Base-by-base conservation (phyloP, 2,329 filamentous ascomycete genomes). In the Dryadomyces quercivorus region DNA sequence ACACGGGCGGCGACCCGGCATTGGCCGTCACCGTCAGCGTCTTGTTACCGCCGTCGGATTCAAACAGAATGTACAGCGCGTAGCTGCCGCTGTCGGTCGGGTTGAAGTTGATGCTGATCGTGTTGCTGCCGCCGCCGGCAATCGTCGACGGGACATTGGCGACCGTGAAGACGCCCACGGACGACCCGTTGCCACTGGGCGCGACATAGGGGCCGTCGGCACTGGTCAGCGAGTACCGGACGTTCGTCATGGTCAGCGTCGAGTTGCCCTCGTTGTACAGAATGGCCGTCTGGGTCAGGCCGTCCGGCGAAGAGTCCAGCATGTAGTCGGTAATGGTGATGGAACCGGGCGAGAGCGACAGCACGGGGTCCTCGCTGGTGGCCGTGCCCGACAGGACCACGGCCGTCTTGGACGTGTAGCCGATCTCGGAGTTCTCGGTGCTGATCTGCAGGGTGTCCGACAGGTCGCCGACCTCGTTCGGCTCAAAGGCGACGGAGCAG, bases 261-360 rank as follows among this genome's bases (percentile, higher is more conserved):
- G 66, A 63, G 52, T 75, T 74, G 31, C 79, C 79, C 5, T 70
- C 62, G 58, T 82, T 82, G 56, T 65, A 66, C 43, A 81, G 64
- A 0, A 78, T 63, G 3, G 75, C 63, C 0, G 69, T 72, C 58
- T 79, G 69, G 5, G 67, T 64, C 1, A 69, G 63, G 1, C 68
- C 71, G 2, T 66, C 64, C 6, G 64, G 54, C 3, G 68, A 65
- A 0, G 68, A 62, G 0, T 73, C 75, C 1, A 72, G 68, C 34
- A 81, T 70, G 2, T 77, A 67, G 10, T 73, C 70, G 3, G 69
- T 67, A 59, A 81, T 82, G 0, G 72, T 70, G 5, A 82, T 59
- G 0, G 69, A 69, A 9, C 70, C 68, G 0, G 79, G 77, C 2
- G 68, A 71, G 16, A 81, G 61, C 0, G 67, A 63, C 1, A 82